Base-by-base conservation (phyloP, 1,139 yeast species). In the Debaryomyces udenii region DNA sequence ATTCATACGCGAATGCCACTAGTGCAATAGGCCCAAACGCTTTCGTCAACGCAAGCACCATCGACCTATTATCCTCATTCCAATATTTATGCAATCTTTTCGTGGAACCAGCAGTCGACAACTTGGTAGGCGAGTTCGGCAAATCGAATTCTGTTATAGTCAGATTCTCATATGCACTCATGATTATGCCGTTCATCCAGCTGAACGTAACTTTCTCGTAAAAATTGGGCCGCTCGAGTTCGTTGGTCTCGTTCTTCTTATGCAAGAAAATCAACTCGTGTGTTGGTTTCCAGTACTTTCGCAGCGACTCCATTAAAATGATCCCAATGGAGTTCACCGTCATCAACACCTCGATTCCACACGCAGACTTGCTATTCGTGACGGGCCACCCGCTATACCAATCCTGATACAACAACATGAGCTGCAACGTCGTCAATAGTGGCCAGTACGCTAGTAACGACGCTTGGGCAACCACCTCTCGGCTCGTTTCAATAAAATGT, bases 131-230 rank as follows among this genome's bases (percentile, higher is more conserved):
- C 2, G 83, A 75, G 26, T 69, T 62, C 2, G 87, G 86, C 38
- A 83, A 63, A 47, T 78, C 80, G 2, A 74, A 69, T 27, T 74
- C 70, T 13, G 74, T 74, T 6, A 77, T 64, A 4, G 78, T 68
- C 45, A 73, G 71, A 32, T 71, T 70, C 9, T 58, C 55, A 44
- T 78, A 76, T 0, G 84, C 78, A 40, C 73, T 73, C 18, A 57
- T 52, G 27, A 83, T 74, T 44, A 83, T 53, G 1, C 64, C 66
- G 50, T 81, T 81, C 83, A 83, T 78, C 86, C 86, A 81, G 6
- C 76, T 66, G 49, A 79, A 81, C 0, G 86, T 78, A 22, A 79
- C 52, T 33, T 63, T 60, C 3, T 82, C 76, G 15, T 80, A 52
- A n/a, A 79, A 50, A 49, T 80, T 76, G 1, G 80, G 77, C 1